A percentile compares a stretch with the other conserved stretches of the same genome.
These are phyloP conservation scores for Pinus tabuliformis DNA, from an alignment of 75 land plant species.

Conservation along the genomic window DNA sequence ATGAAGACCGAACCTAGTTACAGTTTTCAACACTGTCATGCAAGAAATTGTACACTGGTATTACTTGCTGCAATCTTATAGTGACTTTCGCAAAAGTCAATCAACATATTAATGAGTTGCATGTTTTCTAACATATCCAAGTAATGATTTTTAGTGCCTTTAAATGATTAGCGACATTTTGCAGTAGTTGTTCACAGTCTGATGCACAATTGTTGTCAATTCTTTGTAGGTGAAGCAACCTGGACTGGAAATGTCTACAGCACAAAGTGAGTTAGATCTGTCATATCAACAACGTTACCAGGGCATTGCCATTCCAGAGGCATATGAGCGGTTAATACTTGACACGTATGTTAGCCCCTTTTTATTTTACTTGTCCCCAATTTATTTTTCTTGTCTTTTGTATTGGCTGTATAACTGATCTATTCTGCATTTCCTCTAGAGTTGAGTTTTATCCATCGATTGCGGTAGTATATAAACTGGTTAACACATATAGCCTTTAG, in stretches of 20 bases:
- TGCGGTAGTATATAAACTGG: neutral
- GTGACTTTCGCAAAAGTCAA: neutral
- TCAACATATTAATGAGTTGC: neutral
- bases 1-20: too few species aligned
- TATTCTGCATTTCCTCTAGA: neutral
- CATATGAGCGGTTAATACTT: constrained; percentile 91
- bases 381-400: neutral
- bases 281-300: constrained; percentile 89
- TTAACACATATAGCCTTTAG: neutral
- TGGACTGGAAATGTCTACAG: constrained; percentile 89
- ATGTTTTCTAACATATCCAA: neutral
- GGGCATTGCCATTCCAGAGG: constrained; percentile 83
- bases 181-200: neutral
- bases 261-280: constrained; percentile 93
- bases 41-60: neutral
- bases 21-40: neutral
- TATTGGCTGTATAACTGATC: neutral
- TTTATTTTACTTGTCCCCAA: neutral
- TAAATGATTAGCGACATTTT: neutral
- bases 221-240: constrained; percentile 84
- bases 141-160: neutral
- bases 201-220: neutral
- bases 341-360: constrained; percentile 61
- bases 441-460: neutral
- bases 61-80: neutral